Base-by-base conservation (phyloP, 371 early-diverging fungal genomes). In the Mucor mucedo region DNA sequence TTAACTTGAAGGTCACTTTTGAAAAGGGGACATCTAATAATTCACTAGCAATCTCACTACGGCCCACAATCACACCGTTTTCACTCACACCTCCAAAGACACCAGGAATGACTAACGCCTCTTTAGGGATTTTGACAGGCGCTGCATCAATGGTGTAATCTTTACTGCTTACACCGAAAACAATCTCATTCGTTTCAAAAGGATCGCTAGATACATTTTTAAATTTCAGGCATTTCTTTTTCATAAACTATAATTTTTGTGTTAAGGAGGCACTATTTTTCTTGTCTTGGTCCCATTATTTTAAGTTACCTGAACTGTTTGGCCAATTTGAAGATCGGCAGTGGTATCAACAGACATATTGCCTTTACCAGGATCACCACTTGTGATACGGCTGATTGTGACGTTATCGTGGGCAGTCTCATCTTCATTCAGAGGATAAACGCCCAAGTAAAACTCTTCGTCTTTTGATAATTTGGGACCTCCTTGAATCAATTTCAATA, bases 311-410 rank as follows among this genome's bases (percentile, higher is more conserved):
- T 85, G 86, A 1, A 86, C 85, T 54, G 69, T 68, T 59, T 88
- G 88, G 3, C 91, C 90, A 1, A 75, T 77, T 60, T 79, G 65
- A 27, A 91, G 73, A 66, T 90, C 90, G 28, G 69, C 75, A 0
- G 83, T 82, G 3, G 89, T 88, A 60, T 92, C 91, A 5, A 92
- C 70, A 0, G 93, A 87, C 81, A 92, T 83, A 35, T 87, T 89
- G 1, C 91, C 93, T 54, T 85, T 85, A 6, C 85, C 74, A n/a
- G 89, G 89, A 73, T 92, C 91, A 1, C 93, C 93, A 53, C 91
- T 88, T 35, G 85, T 87, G 50, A 92, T 80, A 39, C 82, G 76
- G 58, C 82, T 84, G 6, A 92, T 85, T 3, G 78, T 77, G 58
- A 82, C 71, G 52, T 73, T 68, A 11, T 42, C 21, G 2, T 58